Conservation (phyloP, 1,284 basidiomycete genomes). For the Apiotrichum siamense region DNA sequence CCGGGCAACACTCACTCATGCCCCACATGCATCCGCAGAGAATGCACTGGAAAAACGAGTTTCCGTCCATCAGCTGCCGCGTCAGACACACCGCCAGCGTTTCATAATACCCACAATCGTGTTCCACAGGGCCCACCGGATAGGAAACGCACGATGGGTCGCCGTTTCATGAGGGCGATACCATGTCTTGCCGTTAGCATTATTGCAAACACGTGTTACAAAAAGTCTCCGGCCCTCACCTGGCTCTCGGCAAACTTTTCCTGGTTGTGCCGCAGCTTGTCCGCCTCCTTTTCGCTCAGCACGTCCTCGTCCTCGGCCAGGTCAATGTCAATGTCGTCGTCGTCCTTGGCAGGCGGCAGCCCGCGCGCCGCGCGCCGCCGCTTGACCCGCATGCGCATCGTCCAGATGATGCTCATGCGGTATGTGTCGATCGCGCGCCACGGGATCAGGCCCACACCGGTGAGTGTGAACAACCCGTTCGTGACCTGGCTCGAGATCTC, state of each 20-base stretch:
- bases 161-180: slow-evolving; percentile 80
- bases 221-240: slow-evolving; percentile 12
- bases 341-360: slow-evolving; percentile 62
- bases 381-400: slow-evolving; percentile 58
- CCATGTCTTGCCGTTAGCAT: slow-evolving; percentile 61
- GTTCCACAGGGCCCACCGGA: slow-evolving; percentile 54
- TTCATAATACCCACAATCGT: slow-evolving; percentile 31
- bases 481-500: slow-evolving; percentile 67
- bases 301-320: slow-evolving; percentile 53
- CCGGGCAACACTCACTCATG: slow-evolving; percentile 49
- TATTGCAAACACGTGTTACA: background rate
- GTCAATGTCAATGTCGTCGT: slow-evolving; percentile 59
- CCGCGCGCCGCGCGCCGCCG: slow-evolving; percentile 57
- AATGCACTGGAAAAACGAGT: slow-evolving; percentile 71
- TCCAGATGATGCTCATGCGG: slow-evolving; percentile 67
- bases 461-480: slow-evolving; percentile 76
- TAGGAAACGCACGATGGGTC: slow-evolving; percentile 77
- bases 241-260: slow-evolving; percentile 43
- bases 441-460: slow-evolving; percentile 59
- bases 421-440: slow-evolving; percentile 71
- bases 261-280: slow-evolving; percentile 58
- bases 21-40: slow-evolving; percentile 79
- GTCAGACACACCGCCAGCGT: slow-evolving; percentile 1
- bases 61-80: slow-evolving; percentile 60
- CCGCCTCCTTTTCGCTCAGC: slow-evolving; percentile 64